Base-by-base conservation (phyloP, 1,284 basidiomycete genomes). In the Fomes fomentarius region DNA sequence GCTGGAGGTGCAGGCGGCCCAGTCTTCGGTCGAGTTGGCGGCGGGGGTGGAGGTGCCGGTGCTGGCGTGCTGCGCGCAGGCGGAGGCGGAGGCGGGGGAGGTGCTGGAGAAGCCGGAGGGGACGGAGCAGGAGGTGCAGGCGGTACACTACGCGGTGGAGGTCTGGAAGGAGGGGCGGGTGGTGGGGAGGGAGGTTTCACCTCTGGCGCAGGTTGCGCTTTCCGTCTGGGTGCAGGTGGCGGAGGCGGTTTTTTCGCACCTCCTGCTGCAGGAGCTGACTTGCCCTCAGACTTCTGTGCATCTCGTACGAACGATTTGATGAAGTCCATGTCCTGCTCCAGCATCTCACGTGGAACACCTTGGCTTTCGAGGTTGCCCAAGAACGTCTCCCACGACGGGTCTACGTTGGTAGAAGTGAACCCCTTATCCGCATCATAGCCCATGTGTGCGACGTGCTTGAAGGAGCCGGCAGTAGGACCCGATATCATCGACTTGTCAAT, bases 381-480 rank as follows among this genome's bases (percentile, higher is more conserved):
- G 52, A 98, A 75, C 0, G 86, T 78, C 54, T 87, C 81, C 96
- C 96, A 99, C 8, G 89, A 93, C 3, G 93, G 87, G 72, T 98
- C 96, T n/a, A 98, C 92, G 56, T 93, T 92, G 31, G 82, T 82
- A 1, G 90, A 91, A 0, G 87, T 89, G 71, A 95, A 98, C 4
- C 95, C 95, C 35, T 86, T 84, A 63, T 96, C 86, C 0, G 84
- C 71, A 63, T 96, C 91, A 71, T 91, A 98, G 22, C 95, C 95
- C 92, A 99, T 97, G 69, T 98, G 96, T 0, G 92, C 94, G 40
- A 97, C 82, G 68, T 98, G 96, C 61, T 86, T 82, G 78, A 98
- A 98, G 4, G 90, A 90, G 17, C 87, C 89, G 2, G 74, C 69
- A 15, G 84, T 84, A 1, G 96, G 95, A 0, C 80, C 90, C 11